Base-by-base conservation (phyloP, 768 basidiomycete species). In the Pleurotus salmoneostramineus region DNA sequence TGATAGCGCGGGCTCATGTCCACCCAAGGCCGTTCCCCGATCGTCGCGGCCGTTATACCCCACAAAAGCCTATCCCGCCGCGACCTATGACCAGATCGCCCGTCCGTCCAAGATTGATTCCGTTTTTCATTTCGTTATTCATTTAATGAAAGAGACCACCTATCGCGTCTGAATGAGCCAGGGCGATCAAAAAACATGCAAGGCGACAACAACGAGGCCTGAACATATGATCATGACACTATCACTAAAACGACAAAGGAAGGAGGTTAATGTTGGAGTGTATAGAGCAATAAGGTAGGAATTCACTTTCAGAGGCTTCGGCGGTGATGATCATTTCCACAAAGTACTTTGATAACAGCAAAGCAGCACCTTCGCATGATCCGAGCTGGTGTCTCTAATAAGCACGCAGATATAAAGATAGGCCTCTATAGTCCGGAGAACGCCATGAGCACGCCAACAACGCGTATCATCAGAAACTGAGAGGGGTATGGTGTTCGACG, bases 341-440 rank as follows among this genome's bases (percentile, higher is more conserved):
- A 27, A 27, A 27, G 21, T 27, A 27, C 21, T 27, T 27, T 55
- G 52, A 55, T 55, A 55, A 55, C 52, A 43, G 21, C 40, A 43
- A 31, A 14, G 40, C 15, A 27, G 21, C 21, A 27, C 21, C 21
- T 27, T 17, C 52, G 37, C 52, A 55, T 55, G 52, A 55, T 55
- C 52, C 52, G 52, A 44, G 52, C 31, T 55, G 21, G 21, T 27
- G 21, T 27, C 21, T 27, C 21, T 27, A 27, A 11, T n/a, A 55
- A 44, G 35, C n/a, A 55, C 43, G 21, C 21, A 27, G 21, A 27
- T 27, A 27, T 27, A 27, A 27, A 27, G 52, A 55, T 55, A 55
- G 52, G 52, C 52, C 27, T 27, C 52, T 37, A 43, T 55, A 55
- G 52, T 12, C 52, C 52, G 52, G 52, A 43, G 52, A 55, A 55